Evolutionary conservation across 2,329 filamentous ascomycete species (phyloP).

Genomic region (Cercospora canescens): DNA sequence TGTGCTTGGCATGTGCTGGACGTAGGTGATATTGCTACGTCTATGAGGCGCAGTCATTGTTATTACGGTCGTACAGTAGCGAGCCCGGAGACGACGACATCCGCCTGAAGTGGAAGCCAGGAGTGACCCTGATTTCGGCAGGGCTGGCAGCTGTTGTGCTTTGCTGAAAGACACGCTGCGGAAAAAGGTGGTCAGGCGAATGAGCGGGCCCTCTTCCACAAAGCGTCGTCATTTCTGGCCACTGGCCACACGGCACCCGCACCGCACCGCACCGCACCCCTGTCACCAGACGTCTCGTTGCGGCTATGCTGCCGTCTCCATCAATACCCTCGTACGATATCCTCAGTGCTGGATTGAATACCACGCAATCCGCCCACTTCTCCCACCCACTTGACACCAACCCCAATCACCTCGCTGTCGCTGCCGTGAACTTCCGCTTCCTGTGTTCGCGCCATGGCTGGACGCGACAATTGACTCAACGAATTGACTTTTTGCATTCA

Average conservation of each 20-base stretch:
- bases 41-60: background rate
- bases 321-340: no score
- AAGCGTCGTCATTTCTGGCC: background rate
- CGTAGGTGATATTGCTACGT: background rate
- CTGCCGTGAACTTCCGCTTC: background rate
- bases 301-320: background rate
- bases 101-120: background rate
- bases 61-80: background rate
- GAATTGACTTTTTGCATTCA: constrained; percentile 9
- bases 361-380: background rate
- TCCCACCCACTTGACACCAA: background rate
- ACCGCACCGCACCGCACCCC: background rate
- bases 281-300: background rate
- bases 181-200: background rate
- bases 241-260: no score
- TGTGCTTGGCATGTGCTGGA: background rate
- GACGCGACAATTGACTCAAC: background rate
- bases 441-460: background rate
- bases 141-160: background rate
- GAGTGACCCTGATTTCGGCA: background rate
- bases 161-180: background rate
- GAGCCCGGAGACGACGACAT: background rate
- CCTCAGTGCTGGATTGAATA: background rate
- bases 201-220: background rate
- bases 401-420: background rate